Evolutionary conservation across 2,329 filamentous ascomycete species (phyloP), one percentile per base, ranked within the genome.

Genomic region (Leptographium procerum): DNA sequence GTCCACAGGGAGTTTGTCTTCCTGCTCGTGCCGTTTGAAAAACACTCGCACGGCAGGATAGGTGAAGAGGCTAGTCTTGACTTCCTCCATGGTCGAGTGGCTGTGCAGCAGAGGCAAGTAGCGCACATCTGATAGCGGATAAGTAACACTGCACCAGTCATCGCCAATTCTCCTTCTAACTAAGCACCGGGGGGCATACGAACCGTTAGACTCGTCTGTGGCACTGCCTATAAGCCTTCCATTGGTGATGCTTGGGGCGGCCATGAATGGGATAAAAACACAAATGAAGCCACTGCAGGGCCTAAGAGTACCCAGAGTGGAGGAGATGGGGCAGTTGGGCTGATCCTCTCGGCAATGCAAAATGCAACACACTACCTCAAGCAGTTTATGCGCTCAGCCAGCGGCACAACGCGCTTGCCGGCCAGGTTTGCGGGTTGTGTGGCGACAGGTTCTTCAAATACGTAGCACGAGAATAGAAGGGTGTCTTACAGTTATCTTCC

Each of bases 31-130:
- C 57, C 83, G 82, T 59, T 87, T 83, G 72, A 87, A 91, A 70
- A 97, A 96, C 50, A 91, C 85, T 59, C 92, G 84, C 62, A 97
- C 79, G 34, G 79, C 81, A 2, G 84, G 80, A 69, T 96, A 97
- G 10, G 81, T 85, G 63, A 85, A 85, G 31, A 72, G 73, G 19
- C 77, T 78, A 3, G 91, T 91, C n/a, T 79, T 84, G 70, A 91
- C 95, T 6, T 84, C 79, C 66, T 81, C 80, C 64, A 87, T 78
- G 45, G 81, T 78, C 16, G 89, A 91, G 70, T 92, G 80, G 65
- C 91, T 87, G 69, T 80, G 86, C 61, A 97, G 77, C 14, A 96
- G 78, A n/a, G 84, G 79, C 33, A 91, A 90, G 16, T 43, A 43
- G 40, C 40, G 6, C 9, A 16, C 36, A 40, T 16, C 36, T 40